Percentiles rank a stretch among this genome's conserved stretches.
phyloP scores from a whole-genome alignment of 331 rosid species.

The Acacia pycnantha region DNA sequence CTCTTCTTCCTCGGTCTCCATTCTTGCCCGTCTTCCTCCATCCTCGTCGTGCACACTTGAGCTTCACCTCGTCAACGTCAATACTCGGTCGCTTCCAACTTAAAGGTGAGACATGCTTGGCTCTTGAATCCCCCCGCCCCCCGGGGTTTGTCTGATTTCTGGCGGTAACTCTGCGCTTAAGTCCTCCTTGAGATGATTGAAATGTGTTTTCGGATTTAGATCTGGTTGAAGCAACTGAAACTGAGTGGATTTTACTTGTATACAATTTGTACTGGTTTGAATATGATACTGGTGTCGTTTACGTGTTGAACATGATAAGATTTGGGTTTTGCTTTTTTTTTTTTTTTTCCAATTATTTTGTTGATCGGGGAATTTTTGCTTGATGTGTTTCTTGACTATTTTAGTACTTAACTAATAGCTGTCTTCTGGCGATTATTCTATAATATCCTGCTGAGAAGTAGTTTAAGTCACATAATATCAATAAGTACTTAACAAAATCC shows the following conservation, averaged over 20 bases:
- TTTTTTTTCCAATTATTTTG: too few species aligned
- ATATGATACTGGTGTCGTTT: too few species aligned
- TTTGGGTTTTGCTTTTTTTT: too few species aligned
- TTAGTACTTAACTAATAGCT: too few species aligned
- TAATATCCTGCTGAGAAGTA: not conserved
- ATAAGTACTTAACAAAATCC: not conserved
- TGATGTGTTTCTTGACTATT: not conserved
- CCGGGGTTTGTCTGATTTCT: not conserved
- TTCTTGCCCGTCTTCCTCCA: too few species aligned
- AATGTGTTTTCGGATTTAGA: not conserved
- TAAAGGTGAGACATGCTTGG: conserved; percentile 23
- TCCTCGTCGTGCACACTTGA: too few species aligned
- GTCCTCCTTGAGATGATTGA: not conserved
- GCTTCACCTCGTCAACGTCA: not conserved
- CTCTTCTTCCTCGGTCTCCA: too few species aligned
- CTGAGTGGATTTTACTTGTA: not conserved
- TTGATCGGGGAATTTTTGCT: not conserved
- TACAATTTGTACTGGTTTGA: too few species aligned
- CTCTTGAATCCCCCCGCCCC: not conserved
- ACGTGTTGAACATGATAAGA: too few species aligned
- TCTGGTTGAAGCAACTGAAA: not conserved
- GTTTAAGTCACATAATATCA: not conserved
- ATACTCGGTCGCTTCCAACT: conserved; percentile 9
- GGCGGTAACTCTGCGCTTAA: not conserved
- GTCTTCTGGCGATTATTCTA: not conserved